Conservation (phyloP, 2,329 filamentous ascomycete genomes). For the Iodosphaeria phyllophila region DNA sequence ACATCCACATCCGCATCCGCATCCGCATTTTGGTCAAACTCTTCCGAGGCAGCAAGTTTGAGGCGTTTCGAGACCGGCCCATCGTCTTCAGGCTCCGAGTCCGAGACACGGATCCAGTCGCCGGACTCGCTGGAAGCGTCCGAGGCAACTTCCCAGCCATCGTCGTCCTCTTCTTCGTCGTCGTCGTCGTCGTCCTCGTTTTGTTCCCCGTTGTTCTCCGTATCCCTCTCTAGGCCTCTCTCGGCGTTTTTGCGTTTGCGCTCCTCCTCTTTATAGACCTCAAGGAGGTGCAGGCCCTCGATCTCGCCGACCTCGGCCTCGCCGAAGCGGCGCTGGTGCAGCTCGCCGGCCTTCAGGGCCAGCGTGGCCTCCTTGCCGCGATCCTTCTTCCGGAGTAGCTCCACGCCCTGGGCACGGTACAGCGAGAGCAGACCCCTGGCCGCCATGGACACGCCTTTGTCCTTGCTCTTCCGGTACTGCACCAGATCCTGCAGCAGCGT, state of each 20-base stretch:
- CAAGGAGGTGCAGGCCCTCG: slow-evolving; percentile 79
- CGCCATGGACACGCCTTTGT: slow-evolving; percentile 98
- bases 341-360: slow-evolving; percentile 55
- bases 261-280: slow-evolving; percentile 87
- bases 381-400: slow-evolving; percentile 76
- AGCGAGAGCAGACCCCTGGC: slow-evolving; percentile 79
- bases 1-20: slow-evolving; percentile 18
- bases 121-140: slow-evolving; percentile 51
- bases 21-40: slow-evolving; percentile 12
- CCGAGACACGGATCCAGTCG: slow-evolving; percentile 86
- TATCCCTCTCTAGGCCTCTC: slow-evolving; percentile 44
- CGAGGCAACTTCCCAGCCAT: slow-evolving; percentile 43
- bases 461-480: slow-evolving; percentile 91
- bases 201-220: slow-evolving; percentile 38
- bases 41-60: slow-evolving; percentile 23
- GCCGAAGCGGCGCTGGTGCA: slow-evolving; percentile 63
- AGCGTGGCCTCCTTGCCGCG: slow-evolving; percentile 84
- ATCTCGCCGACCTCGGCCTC: slow-evolving; percentile 67
- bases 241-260: slow-evolving; percentile 53
- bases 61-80: slow-evolving; percentile 47
- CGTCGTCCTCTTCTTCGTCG: slow-evolving; percentile 33
- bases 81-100: slow-evolving; percentile 63
- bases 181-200: slow-evolving; percentile 42
- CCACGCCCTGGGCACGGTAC: slow-evolving; percentile 79
- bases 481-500: slow-evolving; percentile 91